phyloP scores from a whole-genome alignment of 768 basidiomycete genomes.

The Lanmaoa rubissima region DNA sequence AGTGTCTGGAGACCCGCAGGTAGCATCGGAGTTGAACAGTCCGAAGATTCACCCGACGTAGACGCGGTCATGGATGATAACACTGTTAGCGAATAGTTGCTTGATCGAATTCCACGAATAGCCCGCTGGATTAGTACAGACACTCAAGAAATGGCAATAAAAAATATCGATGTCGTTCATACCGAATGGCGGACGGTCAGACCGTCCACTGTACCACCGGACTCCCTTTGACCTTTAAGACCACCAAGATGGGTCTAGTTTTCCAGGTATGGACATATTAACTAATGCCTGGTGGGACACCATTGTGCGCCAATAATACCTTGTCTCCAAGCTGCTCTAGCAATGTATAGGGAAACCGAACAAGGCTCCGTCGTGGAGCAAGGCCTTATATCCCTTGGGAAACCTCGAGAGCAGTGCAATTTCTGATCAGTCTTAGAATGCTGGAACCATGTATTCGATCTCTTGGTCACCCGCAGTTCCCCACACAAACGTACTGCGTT shows the following conservation, averaged over 20 bases:
- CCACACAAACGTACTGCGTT: too few species aligned
- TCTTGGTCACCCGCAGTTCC: background rate
- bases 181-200: too few species aligned
- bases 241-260: background rate
- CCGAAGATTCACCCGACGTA: constrained; percentile 46
- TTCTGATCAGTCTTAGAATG: background rate
- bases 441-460: background rate
- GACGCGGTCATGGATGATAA: constrained; percentile 48
- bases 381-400: background rate
- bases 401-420: background rate
- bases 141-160: background rate
- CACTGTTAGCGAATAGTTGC: constrained; percentile 32
- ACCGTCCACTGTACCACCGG: background rate
- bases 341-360: background rate
- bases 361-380: background rate
- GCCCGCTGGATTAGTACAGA: background rate
- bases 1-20: constrained; percentile 85
- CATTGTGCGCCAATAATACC: background rate
- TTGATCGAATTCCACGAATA: background rate
- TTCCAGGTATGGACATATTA: background rate
- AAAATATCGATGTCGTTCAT: background rate
- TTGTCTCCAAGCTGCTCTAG: background rate
- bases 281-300: background rate
- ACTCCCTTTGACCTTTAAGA: background rate
- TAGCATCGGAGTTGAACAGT: constrained; percentile 77